phyloP scores from a whole-genome alignment of 208 protist genomes.

The Leishmania arabica region DNA sequence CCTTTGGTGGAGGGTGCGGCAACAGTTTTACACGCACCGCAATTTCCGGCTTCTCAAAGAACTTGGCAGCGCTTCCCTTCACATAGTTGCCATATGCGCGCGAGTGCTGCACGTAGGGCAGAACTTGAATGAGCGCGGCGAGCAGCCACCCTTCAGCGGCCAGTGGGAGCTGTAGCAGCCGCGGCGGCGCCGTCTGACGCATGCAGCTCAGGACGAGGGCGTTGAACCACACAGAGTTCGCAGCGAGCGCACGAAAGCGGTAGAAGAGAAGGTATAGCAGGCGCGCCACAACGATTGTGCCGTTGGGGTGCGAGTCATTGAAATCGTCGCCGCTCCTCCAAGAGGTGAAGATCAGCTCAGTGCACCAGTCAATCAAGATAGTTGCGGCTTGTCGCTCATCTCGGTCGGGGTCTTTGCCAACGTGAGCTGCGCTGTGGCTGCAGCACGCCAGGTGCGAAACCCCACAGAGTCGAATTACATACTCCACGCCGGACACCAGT shows the following conservation, averaged over 20 bases:
- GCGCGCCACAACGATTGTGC: conserved; percentile 3
- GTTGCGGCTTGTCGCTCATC: conserved; percentile 20
- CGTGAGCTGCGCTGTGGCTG: background rate
- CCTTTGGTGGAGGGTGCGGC: background rate
- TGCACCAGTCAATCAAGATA: conserved; percentile 33
- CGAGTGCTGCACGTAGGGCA: background rate
- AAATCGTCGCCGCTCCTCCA: background rate
- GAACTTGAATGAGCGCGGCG: background rate
- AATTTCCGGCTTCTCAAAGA: conserved; percentile 12
- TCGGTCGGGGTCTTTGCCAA: background rate
- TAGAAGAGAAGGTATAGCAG: conserved; percentile 14
- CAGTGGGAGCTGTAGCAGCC: background rate
- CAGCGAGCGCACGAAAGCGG: conserved; percentile 3
- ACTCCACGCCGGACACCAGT: conserved; percentile 20
- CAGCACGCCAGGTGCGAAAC: conserved; percentile 1
- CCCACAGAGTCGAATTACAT: conserved; percentile 12
- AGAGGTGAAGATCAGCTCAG: conserved; percentile 11
- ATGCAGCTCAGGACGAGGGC: conserved; percentile 3
- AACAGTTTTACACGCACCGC: background rate
- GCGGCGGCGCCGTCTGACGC: background rate
- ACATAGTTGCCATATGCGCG: background rate
- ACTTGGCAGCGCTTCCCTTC: background rate
- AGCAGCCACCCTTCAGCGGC: conserved; percentile 12
- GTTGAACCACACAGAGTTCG: conserved; percentile 1
- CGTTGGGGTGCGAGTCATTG: background rate